These are phyloP conservation scores for Coelastrella sp. DNA, from an alignment of 139 green algal species.

Conservation along the genomic window DNA sequence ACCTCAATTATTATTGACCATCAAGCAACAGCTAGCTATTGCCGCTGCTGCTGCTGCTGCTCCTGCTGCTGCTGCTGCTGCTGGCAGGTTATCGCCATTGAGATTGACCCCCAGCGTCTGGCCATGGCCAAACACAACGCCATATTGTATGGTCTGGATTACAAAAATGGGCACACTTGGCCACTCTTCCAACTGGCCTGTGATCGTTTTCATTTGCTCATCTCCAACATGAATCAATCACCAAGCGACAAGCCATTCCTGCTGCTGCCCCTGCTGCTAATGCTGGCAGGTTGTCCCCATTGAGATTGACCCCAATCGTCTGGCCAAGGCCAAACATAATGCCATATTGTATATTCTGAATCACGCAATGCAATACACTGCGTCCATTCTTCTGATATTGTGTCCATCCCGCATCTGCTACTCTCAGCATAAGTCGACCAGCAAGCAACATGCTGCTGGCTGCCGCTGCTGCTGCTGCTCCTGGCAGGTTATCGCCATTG, in stretches of 20 bases:
- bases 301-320: slow-evolving; percentile 70
- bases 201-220: no score
- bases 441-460: background rate
- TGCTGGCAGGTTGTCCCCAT: slow-evolving; percentile 73
- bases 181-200: no score
- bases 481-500: slow-evolving; percentile 77
- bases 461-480: slow-evolving; percentile 56
- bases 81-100: slow-evolving; percentile 76
- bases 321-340: slow-evolving; percentile 81
- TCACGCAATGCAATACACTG: slow-evolving; percentile 6
- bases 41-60: no score
- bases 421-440: no score
- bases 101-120: slow-evolving; percentile 70
- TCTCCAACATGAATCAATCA: background rate
- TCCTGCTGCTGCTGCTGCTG: no score
- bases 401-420: no score
- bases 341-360: slow-evolving; percentile 80
- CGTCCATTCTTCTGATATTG: no score
- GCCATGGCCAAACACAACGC: slow-evolving; percentile 83
- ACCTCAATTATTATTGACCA: no score
- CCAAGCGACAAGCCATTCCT: background rate
- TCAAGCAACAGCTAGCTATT: no score
- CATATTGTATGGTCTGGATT: slow-evolving; percentile 75
- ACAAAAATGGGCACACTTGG: slow-evolving; percentile 58
- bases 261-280: background rate